phyloP scores from a whole-genome alignment of 352 stramenopile genomes.

The Pythium plurisporium region DNA sequence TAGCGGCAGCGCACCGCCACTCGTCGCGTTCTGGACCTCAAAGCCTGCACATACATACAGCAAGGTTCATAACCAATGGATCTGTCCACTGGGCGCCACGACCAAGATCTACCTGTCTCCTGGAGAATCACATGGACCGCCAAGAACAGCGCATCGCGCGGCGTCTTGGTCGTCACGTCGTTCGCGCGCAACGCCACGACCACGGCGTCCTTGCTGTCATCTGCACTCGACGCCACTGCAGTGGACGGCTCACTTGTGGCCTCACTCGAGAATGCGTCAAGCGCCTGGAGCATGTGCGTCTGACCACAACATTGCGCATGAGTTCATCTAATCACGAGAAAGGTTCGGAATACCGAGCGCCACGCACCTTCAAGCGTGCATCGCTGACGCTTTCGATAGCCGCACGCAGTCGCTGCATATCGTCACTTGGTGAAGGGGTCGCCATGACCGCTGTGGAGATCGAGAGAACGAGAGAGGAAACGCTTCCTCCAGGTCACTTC shows the following conservation, averaged over 20 bases:
- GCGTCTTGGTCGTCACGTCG: conserved; percentile 34
- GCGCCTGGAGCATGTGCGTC: conserved; percentile 67
- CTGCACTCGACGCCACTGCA: not conserved
- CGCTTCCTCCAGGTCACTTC: conserved; percentile 1
- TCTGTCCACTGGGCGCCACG: too few relatives aligned
- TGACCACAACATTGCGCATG: conserved; percentile 13
- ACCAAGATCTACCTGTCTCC: conserved; percentile 48
- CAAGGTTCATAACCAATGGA: too few relatives aligned
- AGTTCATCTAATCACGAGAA: not conserved
- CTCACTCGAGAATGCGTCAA: conserved; percentile 37
- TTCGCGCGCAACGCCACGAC: conserved; percentile 39
- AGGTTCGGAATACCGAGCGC: not conserved
- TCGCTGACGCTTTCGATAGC: conserved; percentile 15
- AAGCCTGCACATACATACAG: conserved; percentile 29
- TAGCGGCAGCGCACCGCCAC: conserved; percentile 28
- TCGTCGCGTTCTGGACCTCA: conserved; percentile 21
- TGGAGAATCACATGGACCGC: conserved; percentile 64
- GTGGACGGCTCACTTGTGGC: not conserved
- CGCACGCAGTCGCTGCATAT: conserved; percentile 16
- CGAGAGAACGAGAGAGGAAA: not conserved
- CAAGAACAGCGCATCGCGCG: conserved; percentile 66
- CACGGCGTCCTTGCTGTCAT: conserved; percentile 45
- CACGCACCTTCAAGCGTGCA: conserved; percentile 17
- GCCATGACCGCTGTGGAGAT: not conserved
- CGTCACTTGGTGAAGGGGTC: not conserved